Conservation (phyloP, 2,329 filamentous ascomycete genomes). For the Pyricularia pennisetigena region DNA sequence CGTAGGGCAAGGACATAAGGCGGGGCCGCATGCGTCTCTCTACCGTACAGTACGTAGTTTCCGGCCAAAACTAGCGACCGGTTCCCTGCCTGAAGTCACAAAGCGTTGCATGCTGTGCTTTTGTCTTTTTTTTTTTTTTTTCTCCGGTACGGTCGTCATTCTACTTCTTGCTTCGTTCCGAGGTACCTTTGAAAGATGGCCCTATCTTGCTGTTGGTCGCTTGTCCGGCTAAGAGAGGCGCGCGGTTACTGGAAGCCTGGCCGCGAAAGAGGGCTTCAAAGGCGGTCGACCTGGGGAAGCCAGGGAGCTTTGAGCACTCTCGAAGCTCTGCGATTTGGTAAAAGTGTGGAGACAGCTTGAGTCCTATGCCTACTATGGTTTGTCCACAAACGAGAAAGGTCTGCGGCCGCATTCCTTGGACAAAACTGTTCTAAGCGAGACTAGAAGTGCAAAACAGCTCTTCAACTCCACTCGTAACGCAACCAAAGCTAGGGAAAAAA, state of each 20-base stretch:
- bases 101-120: not conserved
- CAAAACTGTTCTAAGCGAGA: not conserved
- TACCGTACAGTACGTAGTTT: not conserved
- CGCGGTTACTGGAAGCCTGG: not conserved
- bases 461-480: not conserved
- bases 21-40: not conserved
- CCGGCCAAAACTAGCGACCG: not conserved
- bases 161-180: not conserved
- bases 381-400: not conserved
- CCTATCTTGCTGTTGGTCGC: not conserved
- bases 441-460: not conserved
- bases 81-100: not conserved
- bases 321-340: not conserved
- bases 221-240: not conserved
- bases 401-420: not conserved
- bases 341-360: not conserved
- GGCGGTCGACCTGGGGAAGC: not conserved
- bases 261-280: not conserved
- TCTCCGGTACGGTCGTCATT: not conserved
- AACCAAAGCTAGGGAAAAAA: not conserved
- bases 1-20: not conserved
- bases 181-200: not conserved
- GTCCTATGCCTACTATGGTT: not conserved
- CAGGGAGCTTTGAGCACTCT: not conserved
- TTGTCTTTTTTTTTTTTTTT: not conserved